Evolutionary conservation across 129 eudicot species (phyloP), one percentile per base, ranked within the genome.

Genomic region (Gnaphalium uliginosum): DNA sequence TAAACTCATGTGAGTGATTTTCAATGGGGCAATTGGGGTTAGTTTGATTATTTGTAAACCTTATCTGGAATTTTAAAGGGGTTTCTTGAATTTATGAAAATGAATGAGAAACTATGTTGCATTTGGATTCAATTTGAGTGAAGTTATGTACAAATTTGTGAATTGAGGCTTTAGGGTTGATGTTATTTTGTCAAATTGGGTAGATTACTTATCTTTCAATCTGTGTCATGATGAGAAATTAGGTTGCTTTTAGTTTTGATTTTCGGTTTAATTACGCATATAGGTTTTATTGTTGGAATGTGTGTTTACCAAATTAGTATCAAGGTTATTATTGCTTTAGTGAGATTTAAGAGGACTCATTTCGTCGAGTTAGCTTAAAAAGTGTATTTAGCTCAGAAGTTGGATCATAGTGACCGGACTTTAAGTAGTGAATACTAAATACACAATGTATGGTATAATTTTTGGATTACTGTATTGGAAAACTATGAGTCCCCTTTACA

Each of bases 121-220:
- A 48, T 50, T 63, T 76, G 73, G 24, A 14, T 8, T 59, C 33
- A 22, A 58, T 77, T 69, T 71, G 75, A 39, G n/a, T 78, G 65
- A 69, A 78, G 5, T 58, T 30, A 46, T 43, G 48, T 29, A 13
- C 23, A 27, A 48, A 3, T 48, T 7, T 64, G 15, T 14, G 24
- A 64, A 60, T 78, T 61, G 56, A 70, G 82, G 13, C 7, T 61
- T 60, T 53, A 25, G 74, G 75, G 66, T 26, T 50, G 50, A 63
- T 23, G 50, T 59, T 21, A 46, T 4, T n/a, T 26, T 58, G 30
- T 68, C 58, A 33, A 1, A 18, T 32, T 54, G 60, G 67, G 5
- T 68, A 18, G 4, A 56, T 19, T 46, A 9, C 50, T 63, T 69
- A 32, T 77, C 32, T 35, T 76, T 35, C 27, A 35, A 25, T 68